These are phyloP conservation scores for Metschnikowia santaceciliae DNA, from an alignment of 805 yeast genomes.

Conservation along the genomic window DNA sequence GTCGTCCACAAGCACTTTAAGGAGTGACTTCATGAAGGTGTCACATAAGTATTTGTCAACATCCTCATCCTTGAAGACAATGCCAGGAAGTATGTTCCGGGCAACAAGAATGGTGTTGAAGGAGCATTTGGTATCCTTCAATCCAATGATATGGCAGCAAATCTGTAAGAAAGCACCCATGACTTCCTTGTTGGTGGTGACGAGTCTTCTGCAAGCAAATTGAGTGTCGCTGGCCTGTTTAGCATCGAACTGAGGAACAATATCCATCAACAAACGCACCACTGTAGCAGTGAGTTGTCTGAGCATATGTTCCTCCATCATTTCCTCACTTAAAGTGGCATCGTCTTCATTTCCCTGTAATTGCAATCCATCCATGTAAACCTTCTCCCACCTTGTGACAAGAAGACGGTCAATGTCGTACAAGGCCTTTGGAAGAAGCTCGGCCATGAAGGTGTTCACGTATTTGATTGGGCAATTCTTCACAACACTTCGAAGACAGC, in stretches of 20 bases:
- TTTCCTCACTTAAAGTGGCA: slow-evolving; percentile 88
- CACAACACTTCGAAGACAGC: slow-evolving; percentile 80
- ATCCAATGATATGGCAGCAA: slow-evolving; percentile 69
- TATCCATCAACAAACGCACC: slow-evolving; percentile 79
- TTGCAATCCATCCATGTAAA: slow-evolving; percentile 54
- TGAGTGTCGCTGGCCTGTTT: slow-evolving; percentile 55
- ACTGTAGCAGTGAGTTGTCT: slow-evolving; percentile 92
- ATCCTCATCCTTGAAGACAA: slow-evolving; percentile 64
- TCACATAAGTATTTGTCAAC: slow-evolving; percentile 69
- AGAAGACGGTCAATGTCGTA: slow-evolving; percentile 70
- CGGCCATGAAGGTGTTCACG: slow-evolving; percentile 66
- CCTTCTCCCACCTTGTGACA: slow-evolving; percentile 70
- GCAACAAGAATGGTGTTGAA: slow-evolving; percentile 83
- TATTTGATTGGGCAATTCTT: slow-evolving; percentile 80
- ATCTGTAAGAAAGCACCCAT: slow-evolving; percentile 76
- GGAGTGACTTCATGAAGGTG: slow-evolving; percentile 64
- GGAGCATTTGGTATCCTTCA: slow-evolving; percentile 88
- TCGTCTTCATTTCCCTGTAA: slow-evolving; percentile 63
- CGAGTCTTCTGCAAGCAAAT: slow-evolving; percentile 58
- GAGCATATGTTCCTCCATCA: slow-evolving; percentile 94
- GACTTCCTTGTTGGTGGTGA: slow-evolving; percentile 59
- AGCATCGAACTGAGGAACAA: slow-evolving; percentile 73
- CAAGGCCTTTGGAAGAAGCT: slow-evolving; percentile 74
- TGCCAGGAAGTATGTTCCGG: slow-evolving; percentile 66
- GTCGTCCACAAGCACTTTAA: slow-evolving; percentile 65